A percentile compares a stretch with the other conserved stretches of the same genome.
Conservation (phyloP, 352 stramenopile genomes). For the Globisporangium emineosum region DNA sequence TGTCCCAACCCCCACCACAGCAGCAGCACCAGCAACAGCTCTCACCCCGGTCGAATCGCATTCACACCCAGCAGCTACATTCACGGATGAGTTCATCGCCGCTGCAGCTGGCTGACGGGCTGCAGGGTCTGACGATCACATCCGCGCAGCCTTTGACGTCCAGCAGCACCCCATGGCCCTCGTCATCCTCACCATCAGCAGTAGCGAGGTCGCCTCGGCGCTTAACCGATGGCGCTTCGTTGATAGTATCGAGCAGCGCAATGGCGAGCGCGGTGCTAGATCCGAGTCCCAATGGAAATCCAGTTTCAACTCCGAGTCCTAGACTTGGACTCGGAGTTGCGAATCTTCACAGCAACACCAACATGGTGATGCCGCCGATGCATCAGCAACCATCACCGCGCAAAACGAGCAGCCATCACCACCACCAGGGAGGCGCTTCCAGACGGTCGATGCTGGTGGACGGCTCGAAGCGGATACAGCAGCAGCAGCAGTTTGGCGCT, state of each 20-base stretch:
- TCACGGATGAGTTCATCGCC: background rate
- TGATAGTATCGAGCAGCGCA: background rate
- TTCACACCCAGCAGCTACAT: slow-evolving; percentile 4
- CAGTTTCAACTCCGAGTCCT: background rate
- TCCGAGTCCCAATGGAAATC: background rate
- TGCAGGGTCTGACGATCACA: slow-evolving; percentile 10
- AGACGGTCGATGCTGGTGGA: slow-evolving; percentile 7
- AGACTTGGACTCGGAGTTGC: background rate
- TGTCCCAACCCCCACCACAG: no score
- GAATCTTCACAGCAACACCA: background rate
- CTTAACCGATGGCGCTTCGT: background rate
- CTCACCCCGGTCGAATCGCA: slow-evolving; percentile 3
- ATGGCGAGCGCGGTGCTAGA: background rate
- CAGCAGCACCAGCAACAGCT: background rate
- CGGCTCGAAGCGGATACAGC: slow-evolving; percentile 7
- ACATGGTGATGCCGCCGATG: background rate
- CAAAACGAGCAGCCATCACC: slow-evolving; percentile 1
- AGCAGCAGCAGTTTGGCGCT: background rate
- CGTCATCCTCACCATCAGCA: background rate
- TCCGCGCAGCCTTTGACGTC: background rate
- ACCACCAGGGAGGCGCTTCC: background rate
- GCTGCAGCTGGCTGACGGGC: background rate
- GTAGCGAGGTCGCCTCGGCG: background rate
- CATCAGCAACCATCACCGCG: slow-evolving; percentile 3
- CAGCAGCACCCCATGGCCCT: background rate